Evolutionary conservation across 805 yeast genomes (phyloP).

Genomic region (Candida glaebosa): DNA sequence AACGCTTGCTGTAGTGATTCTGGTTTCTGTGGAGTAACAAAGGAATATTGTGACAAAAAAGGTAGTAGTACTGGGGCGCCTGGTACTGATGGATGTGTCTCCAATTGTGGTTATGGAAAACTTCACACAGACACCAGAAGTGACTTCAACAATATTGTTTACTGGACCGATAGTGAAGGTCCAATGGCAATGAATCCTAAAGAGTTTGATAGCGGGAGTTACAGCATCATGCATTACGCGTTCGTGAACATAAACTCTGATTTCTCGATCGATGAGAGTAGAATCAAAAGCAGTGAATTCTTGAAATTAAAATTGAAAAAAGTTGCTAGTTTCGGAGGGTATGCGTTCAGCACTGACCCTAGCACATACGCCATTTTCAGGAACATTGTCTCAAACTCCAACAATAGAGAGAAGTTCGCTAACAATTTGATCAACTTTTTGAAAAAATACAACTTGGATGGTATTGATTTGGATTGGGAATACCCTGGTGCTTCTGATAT

Average conservation of each 20-base stretch:
- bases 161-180: conserved; percentile 14
- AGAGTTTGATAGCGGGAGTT: conserved; percentile 6
- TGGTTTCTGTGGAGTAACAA: conserved; percentile 15
- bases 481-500: conserved; percentile 14
- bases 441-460: conserved; percentile 13
- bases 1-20: no score
- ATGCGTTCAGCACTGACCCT: conserved; percentile 14
- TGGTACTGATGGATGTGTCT: conserved; percentile 15
- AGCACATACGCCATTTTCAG: conserved; percentile 12
- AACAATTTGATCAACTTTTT: conserved; percentile 12
- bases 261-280: conserved; percentile 10
- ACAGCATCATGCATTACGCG: conserved; percentile 14
- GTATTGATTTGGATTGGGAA: conserved; percentile 21
- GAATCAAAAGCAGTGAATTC: conserved; percentile 6
- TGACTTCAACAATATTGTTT: conserved; percentile 12
- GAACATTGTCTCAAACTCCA: conserved; percentile 9
- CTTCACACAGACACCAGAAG: conserved; percentile 11
- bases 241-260: conserved; percentile 13
- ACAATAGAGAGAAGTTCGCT: conserved; percentile 13
- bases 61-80: conserved; percentile 13
- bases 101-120: conserved; percentile 17
- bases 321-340: conserved; percentile 16
- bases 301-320: conserved; percentile 11
- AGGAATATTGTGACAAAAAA: conserved; percentile 11
- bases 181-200: conserved; percentile 11